Conservation (phyloP, 176 grass and related monocot genomes). For the Ensete ventricosum region DNA sequence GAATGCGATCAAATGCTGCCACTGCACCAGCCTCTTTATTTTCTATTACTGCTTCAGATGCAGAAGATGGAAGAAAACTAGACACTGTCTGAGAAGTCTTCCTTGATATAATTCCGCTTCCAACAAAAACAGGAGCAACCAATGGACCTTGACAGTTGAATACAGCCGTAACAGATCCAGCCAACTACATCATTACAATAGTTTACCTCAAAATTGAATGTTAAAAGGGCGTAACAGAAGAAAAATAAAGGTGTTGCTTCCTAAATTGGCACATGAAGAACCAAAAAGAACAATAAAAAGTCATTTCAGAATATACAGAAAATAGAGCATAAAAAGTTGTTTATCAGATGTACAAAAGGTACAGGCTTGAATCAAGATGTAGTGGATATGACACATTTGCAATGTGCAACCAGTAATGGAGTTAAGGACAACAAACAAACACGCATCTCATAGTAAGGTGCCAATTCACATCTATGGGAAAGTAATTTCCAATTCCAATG, state of each 20-base stretch:
- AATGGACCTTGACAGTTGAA: constrained; percentile 98
- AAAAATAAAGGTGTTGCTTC: neutral
- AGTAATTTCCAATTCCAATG: neutral
- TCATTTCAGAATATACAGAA: neutral
- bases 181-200: constrained; percentile 50
- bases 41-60: constrained; percentile 86
- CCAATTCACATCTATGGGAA: neutral
- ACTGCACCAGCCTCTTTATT: constrained; percentile 95
- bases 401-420: neutral
- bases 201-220: constrained; percentile 22
- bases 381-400: neutral
- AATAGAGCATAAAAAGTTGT: neutral
- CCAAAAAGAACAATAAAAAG: neutral
- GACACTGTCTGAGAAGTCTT: constrained; percentile 64
- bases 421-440: neutral
- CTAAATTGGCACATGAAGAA: neutral
- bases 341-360: neutral
- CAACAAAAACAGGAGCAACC: constrained; percentile 92
- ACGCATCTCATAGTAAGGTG: neutral
- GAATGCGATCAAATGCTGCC: constrained; percentile 96
- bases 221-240: constrained; percentile 16
- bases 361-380: neutral
- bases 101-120: constrained; percentile 94
- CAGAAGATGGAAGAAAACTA: constrained; percentile 73
- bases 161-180: constrained; percentile 89